Conservation (phyloP, 202 grass and related monocot genomes). For the Setaria viridis region DNA sequence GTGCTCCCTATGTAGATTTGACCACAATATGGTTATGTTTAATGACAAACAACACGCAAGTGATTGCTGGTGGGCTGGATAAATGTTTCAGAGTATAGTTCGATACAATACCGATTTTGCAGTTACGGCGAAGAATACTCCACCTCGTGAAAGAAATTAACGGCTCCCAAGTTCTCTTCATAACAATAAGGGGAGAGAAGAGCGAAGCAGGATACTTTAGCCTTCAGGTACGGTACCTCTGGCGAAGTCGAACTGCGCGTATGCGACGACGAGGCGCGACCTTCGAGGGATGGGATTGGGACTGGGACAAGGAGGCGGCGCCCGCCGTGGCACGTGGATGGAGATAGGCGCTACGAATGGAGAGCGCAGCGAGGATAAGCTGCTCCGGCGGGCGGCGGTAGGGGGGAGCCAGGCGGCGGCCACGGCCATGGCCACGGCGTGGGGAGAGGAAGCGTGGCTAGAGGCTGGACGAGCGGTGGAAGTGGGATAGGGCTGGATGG, state of each 20-base stretch:
- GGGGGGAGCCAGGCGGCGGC: constrained; percentile 29
- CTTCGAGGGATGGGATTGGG: not conserved
- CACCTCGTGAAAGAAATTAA: not conserved
- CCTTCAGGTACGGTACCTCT: constrained; percentile 60
- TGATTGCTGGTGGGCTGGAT: not conserved
- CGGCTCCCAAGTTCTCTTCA: not conserved
- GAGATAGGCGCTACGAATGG: not conserved
- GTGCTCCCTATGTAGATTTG: not conserved
- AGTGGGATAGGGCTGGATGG: constrained; percentile 17
- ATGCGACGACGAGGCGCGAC: constrained; percentile 48
- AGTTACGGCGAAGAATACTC: not conserved
- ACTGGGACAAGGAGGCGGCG: not conserved
- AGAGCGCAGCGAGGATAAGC: not conserved
- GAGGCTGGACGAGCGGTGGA: not conserved
- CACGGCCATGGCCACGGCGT: not conserved
- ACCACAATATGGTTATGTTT: not conserved
- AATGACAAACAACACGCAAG: not conserved
- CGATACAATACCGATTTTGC: not conserved
- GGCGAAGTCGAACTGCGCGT: constrained; percentile 67
- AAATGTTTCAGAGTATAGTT: not conserved
- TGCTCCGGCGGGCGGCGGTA: not conserved
- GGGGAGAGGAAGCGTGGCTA: not conserved
- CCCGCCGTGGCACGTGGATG: not conserved
- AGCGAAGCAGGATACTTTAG: not conserved
- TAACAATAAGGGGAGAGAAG: not conserved